Conservation (phyloP, 2,329 filamentous ascomycete genomes). For the Fonsecaea pugnacius region DNA sequence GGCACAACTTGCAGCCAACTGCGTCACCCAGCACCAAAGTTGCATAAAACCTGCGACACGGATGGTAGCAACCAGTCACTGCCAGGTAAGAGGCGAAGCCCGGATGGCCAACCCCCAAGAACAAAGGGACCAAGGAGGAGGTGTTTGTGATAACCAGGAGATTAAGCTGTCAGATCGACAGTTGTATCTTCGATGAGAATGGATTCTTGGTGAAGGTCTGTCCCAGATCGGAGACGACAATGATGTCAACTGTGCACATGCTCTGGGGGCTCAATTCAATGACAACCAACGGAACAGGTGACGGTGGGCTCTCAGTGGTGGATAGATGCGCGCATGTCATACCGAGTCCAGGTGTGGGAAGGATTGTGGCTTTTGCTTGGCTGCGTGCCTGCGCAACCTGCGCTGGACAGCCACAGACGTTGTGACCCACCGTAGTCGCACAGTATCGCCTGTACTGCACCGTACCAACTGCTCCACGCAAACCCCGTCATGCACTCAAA, state of each 20-base stretch:
- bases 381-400: background rate
- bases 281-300: background rate
- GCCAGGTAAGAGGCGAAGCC: background rate
- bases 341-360: background rate
- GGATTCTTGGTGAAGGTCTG: constrained; percentile 8
- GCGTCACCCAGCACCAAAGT: constrained; percentile 20
- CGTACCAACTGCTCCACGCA: background rate
- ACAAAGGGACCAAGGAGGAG: background rate
- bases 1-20: constrained; percentile 21
- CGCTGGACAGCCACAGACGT: background rate
- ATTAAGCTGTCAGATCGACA: constrained; percentile 11
- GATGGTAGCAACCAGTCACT: constrained; percentile 8
- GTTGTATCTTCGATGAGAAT: constrained; percentile 12
- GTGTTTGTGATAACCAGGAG: constrained; percentile 3
- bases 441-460: background rate
- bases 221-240: constrained; percentile 8
- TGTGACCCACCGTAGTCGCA: background rate
- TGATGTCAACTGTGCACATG: constrained; percentile 13
- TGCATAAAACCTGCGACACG: constrained; percentile 19
- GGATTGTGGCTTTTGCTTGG: background rate
- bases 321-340: background rate
- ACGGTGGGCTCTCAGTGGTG: background rate
- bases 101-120: background rate
- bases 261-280: background rate
- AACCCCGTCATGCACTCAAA: background rate